A percentile compares a stretch with the other conserved stretches of the same genome.
These are phyloP conservation scores for Gossypium stocksii DNA, from an alignment of 345 rosid genomes.

Conservation along the genomic window DNA sequence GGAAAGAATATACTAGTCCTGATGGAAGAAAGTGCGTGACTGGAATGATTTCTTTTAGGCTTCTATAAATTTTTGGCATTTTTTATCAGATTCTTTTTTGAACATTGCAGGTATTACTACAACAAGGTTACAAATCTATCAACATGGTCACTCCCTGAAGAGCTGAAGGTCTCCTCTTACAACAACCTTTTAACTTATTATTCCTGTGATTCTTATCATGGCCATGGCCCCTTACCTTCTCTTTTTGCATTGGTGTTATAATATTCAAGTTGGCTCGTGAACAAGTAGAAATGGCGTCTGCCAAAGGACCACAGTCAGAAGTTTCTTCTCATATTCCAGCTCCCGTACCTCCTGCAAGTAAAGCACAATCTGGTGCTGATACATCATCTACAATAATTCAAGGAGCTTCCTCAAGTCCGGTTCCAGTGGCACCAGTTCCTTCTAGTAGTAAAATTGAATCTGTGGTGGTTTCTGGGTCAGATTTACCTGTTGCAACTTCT, in stretches of 20 bases:
- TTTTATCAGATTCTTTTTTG: slow-evolving; percentile 23
- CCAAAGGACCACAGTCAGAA: slow-evolving; percentile 36
- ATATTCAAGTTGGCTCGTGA: slow-evolving; percentile 79
- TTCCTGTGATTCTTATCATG: slow-evolving; percentile 9
- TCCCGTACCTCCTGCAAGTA: slow-evolving; percentile 29
- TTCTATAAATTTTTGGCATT: slow-evolving; percentile 15
- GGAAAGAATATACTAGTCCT: slow-evolving; percentile 90
- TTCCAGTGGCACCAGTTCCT: slow-evolving; percentile 39
- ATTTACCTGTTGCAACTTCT: slow-evolving; percentile 35
- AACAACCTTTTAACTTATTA: slow-evolving; percentile 2
- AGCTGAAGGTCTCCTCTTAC: slow-evolving; percentile 61
- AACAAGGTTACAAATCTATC: slow-evolving; percentile 85
- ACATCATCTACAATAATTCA: slow-evolving; percentile 31
- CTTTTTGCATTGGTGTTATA: slow-evolving; percentile 8
- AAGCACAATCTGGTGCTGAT: slow-evolving; percentile 36
- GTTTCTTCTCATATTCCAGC: slow-evolving; percentile 20
- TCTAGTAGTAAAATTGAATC: slow-evolving; percentile 32
- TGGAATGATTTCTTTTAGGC: slow-evolving; percentile 12
- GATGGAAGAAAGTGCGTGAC: slow-evolving; percentile 83
- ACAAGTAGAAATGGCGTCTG: slow-evolving; percentile 41
- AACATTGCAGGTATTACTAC: slow-evolving; percentile 64
- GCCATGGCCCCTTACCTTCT: slow-evolving; percentile 11
- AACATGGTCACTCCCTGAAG: slow-evolving; percentile 87
- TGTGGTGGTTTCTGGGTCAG: slow-evolving; percentile 38
- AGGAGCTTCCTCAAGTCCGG: slow-evolving; percentile 52